Percentiles rank a stretch among this genome's conserved stretches.
phyloP scores from a whole-genome alignment of 225 moss, liverwort and hornwort species.

The Pseudoscleropodium purum region DNA sequence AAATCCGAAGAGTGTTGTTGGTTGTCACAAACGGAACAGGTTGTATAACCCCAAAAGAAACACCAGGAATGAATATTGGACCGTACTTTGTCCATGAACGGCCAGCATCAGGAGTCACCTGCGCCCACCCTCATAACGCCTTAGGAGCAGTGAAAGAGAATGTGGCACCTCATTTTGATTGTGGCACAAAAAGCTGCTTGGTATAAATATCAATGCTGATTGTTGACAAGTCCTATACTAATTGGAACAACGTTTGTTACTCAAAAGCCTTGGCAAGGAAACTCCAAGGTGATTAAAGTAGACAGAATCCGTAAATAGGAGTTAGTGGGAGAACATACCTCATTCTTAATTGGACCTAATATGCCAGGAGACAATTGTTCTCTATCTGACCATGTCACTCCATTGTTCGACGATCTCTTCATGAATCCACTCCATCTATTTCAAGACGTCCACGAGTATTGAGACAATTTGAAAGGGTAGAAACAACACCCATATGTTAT shows the following conservation, averaged over 20 bases:
- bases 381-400: constrained; percentile 64
- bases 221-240: neutral
- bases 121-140: neutral
- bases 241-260: neutral
- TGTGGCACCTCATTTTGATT: neutral
- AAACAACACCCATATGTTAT: neutral
- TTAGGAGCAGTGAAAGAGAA: neutral
- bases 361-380: constrained; percentile 79
- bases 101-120: constrained; percentile 71
- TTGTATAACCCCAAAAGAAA: constrained; percentile 64
- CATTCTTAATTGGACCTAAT: constrained; percentile 89
- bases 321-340: constrained; percentile 12
- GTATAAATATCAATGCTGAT: neutral
- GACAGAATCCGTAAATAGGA: neutral
- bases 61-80: constrained; percentile 44
- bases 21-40: constrained; percentile 59
- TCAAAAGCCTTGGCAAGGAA: neutral
- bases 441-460: neutral
- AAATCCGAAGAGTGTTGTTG: constrained; percentile 32
- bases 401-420: constrained; percentile 64
- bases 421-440: constrained; percentile 85
- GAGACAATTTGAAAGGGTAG: neutral
- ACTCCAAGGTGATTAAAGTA: neutral
- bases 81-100: constrained; percentile 83
- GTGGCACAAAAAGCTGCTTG: neutral